A percentile compares a stretch with the other conserved stretches of the same genome.
phyloP scores from a whole-genome alignment of 2,329 filamentous ascomycete species.

The Cladorrhinum sp. region DNA sequence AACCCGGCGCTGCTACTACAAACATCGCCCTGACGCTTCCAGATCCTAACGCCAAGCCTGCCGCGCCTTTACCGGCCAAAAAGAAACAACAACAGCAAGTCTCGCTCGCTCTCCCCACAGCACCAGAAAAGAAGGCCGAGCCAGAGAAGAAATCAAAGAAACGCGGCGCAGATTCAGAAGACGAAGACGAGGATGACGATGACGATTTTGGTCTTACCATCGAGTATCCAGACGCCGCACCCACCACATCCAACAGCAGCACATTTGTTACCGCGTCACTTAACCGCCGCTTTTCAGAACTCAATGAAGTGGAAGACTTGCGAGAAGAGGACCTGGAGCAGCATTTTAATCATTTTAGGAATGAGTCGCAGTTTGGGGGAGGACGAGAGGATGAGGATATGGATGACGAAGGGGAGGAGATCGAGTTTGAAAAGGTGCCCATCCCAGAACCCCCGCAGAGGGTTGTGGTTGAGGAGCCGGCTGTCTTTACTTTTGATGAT shows the following conservation, averaged over 20 bases:
- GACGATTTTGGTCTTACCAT: slow-evolving; percentile 54
- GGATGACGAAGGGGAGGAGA: slow-evolving; percentile 31
- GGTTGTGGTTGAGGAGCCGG: slow-evolving; percentile 27
- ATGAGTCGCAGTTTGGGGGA: not conserved
- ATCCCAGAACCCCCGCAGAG: not conserved
- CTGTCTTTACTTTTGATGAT: slow-evolving; percentile 31
- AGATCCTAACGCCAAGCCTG: slow-evolving; percentile 26
- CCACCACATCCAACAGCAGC: slow-evolving; percentile 33
- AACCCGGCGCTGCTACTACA: slow-evolving; percentile 1
- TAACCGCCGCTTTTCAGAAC: slow-evolving; percentile 52
- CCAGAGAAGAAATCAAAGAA: slow-evolving; percentile 33
- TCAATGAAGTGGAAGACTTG: slow-evolving; percentile 43
- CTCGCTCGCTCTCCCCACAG: not conserved
- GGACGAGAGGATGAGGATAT: slow-evolving; percentile 31
- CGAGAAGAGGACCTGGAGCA: slow-evolving; percentile 39
- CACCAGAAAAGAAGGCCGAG: slow-evolving; percentile 17
- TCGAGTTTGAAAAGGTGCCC: slow-evolving; percentile 37
- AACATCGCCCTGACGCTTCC: slow-evolving; percentile 38
- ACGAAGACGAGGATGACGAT: slow-evolving; percentile 53
- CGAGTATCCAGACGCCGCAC: slow-evolving; percentile 54
- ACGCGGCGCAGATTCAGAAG: slow-evolving; percentile 31
- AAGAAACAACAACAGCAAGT: slow-evolving; percentile 1
- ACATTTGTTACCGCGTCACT: slow-evolving; percentile 41
- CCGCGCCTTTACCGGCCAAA: slow-evolving; percentile 13
- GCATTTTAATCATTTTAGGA: slow-evolving; percentile 30